phyloP scores from a whole-genome alignment of 306 rosid genomes.

The Amphicarpaea edgeworthii region DNA sequence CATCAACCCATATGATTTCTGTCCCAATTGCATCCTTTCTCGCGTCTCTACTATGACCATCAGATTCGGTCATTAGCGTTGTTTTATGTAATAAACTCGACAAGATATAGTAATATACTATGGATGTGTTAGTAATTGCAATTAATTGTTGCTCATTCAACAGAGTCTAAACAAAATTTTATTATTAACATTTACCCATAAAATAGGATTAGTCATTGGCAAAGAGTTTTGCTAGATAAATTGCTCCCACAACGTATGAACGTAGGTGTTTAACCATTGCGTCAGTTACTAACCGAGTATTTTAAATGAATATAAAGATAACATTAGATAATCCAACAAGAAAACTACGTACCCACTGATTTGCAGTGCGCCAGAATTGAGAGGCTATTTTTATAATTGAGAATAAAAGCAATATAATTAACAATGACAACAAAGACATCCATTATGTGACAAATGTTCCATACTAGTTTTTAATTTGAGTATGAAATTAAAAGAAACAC shows the following conservation, averaged over 20 bases:
- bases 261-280: too few species aligned
- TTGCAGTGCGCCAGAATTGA: slow-evolving; percentile 48
- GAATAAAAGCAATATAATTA: slow-evolving; percentile 47
- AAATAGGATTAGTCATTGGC: slow-evolving; percentile 1
- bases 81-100: not conserved
- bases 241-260: too few species aligned
- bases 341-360: slow-evolving; percentile 44
- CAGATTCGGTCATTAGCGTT: slow-evolving; percentile 11
- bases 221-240: too few species aligned
- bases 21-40: slow-evolving; percentile 42
- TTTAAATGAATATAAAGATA: slow-evolving; percentile 24
- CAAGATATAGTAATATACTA: not conserved
- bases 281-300: too few species aligned
- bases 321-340: slow-evolving; percentile 45
- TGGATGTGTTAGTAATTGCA: slow-evolving; percentile 1
- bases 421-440: slow-evolving; percentile 56
- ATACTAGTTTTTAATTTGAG: slow-evolving; percentile 42
- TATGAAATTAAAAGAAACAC: slow-evolving; percentile 54
- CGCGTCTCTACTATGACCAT: slow-evolving; percentile 3
- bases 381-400: slow-evolving; percentile 31
- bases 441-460: slow-evolving; percentile 59
- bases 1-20: slow-evolving; percentile 34
- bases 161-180: slow-evolving; percentile 14
- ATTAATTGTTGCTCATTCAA: slow-evolving; percentile 14
- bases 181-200: slow-evolving; percentile 25